Conservation (phyloP, 2,329 filamentous ascomycete species). For the Remersonia thermophila region DNA sequence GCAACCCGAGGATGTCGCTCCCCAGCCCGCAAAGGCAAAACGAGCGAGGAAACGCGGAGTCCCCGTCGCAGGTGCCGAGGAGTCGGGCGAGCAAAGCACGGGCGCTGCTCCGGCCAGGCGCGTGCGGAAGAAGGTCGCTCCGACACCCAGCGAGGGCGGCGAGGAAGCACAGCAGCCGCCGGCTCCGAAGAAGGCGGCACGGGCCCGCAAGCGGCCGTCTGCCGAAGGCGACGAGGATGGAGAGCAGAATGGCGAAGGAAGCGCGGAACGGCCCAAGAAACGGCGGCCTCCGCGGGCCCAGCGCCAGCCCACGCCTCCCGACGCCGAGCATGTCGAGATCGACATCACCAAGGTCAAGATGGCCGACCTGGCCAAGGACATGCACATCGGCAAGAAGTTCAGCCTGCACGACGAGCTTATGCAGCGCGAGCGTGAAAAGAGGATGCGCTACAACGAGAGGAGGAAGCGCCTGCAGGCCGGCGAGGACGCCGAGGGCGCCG, state of each 20-base stretch:
- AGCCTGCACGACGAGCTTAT: conserved; percentile 62
- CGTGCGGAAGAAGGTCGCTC: conserved; percentile 13
- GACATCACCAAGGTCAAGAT: conserved; percentile 58
- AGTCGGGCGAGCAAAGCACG: conserved; percentile 3
- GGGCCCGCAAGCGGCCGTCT: conserved; percentile 10
- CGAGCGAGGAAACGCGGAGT: conserved; percentile 13
- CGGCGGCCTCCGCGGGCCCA: conserved; percentile 21
- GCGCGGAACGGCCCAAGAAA: conserved; percentile 13
- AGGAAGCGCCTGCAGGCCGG: conserved; percentile 23
- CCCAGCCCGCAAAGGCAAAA: conserved; percentile 3
- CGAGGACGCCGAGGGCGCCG: conserved; percentile 12
- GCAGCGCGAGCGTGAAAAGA: conserved; percentile 45
- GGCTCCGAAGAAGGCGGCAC: conserved; percentile 7
- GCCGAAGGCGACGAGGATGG: conserved; percentile 6
- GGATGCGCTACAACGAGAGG: conserved; percentile 26
- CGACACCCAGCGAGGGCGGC: conserved; percentile 7
- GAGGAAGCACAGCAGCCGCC: conserved; percentile 8
- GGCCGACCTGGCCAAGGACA: conserved; percentile 57
- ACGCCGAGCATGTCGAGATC: conserved; percentile 49
- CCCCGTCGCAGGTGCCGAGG: conserved; percentile 4
- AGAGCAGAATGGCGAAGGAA: conserved; percentile 11
- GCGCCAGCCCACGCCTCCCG: conserved; percentile 47
- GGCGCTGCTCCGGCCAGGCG: conserved; percentile 15
- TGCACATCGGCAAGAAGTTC: conserved; percentile 62
- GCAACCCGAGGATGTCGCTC: neutral